Evolutionary conservation across 148 eudicot species (phyloP), one percentile per base, ranked within the genome.

Genomic region (Fagopyrum tataricum): DNA sequence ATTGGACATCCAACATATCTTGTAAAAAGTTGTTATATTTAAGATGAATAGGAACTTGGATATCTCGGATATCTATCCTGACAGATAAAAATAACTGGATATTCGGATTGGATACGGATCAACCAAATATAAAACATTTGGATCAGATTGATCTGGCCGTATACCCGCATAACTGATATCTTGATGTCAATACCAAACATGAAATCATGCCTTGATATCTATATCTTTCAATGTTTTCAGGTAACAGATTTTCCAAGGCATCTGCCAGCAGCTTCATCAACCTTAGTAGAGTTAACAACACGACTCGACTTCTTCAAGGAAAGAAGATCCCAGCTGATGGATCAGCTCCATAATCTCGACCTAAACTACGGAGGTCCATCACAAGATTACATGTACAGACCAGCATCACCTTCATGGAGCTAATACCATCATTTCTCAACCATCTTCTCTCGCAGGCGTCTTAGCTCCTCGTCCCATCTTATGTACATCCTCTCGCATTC

Each of bases 241-340:
- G 87, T 77, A 56, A 67, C 82, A 80, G 98, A 91, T 73, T 87
- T 84, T 82, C 85, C 90, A 20, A 80, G 89, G 76, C 86, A 88
- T 61, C 92, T 85, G 24, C 68, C 89, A 41, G 82, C 83, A 56
- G 88, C 97, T 39, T 87, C 97, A 8, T 95, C 98, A n/a, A 89
- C 98, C 61, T 77, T 94, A 84, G 91, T 91, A 72, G 98, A 94
- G 73, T 77, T 91, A 72, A 95, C 98, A 23, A 87, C 98, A 58
- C 91, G 98, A 44, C 97, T 95, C 23, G 98, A 95, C 76, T 95
- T 95, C 88, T 95, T 95, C 84, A 95, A 91, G 82, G 97, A 95
- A 73, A 85, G 98, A 56, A 89, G 98, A 41, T 90, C 97, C 74
- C 98, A 94, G 79, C 87, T 94, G 72, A 91, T 94, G 98, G 98